Evolutionary conservation across 2,329 filamentous ascomycete genomes (phyloP).

Genomic region (Capronia epimyces): DNA sequence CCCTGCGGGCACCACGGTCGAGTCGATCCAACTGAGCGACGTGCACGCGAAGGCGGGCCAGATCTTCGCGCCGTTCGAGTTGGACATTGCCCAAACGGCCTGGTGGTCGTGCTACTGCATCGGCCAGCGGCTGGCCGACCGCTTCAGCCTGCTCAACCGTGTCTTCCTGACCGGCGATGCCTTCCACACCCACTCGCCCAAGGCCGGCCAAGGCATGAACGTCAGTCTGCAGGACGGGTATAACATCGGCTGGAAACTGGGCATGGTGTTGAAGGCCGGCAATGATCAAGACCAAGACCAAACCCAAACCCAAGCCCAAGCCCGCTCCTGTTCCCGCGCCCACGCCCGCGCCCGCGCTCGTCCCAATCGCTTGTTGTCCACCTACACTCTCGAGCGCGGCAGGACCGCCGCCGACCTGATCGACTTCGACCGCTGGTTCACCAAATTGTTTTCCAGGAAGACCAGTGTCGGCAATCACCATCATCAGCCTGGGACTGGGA

Average conservation of each 20-base stretch:
- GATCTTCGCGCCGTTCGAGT: constrained; percentile 51
- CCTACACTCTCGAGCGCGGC: constrained; percentile 51
- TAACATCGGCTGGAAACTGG: constrained; percentile 59
- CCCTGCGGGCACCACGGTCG: constrained; percentile 45
- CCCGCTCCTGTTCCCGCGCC: too few species aligned
- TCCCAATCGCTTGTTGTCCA: constrained; percentile 49
- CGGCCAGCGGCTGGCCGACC: constrained; percentile 64
- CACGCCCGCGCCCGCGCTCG: too few species aligned
- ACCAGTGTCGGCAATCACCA: constrained; percentile 18
- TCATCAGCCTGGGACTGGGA: too few species aligned
- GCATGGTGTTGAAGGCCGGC: constrained; percentile 45
- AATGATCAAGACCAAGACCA: too few species aligned
- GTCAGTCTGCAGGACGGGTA: constrained; percentile 54
- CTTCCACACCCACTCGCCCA: constrained; percentile 64
- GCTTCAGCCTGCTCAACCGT: constrained; percentile 60
- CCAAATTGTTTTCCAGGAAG: constrained; percentile 49
- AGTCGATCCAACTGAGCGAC: constrained; percentile 49
- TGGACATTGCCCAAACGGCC: constrained; percentile 51
- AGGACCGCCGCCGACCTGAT: constrained; percentile 54
- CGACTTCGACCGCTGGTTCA: constrained; percentile 54
- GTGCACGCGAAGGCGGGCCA: constrained; percentile 49
- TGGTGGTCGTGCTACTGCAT: constrained; percentile 72
- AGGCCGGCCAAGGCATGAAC: constrained; percentile 60
- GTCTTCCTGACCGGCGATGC: constrained; percentile 68
- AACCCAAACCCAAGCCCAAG: constrained; percentile 38